Percentiles rank a stretch among this genome's conserved stretches.
phyloP scores from a whole-genome alignment of 371 early-diverging fungal genomes.

The Umbelopsis sp. region DNA sequence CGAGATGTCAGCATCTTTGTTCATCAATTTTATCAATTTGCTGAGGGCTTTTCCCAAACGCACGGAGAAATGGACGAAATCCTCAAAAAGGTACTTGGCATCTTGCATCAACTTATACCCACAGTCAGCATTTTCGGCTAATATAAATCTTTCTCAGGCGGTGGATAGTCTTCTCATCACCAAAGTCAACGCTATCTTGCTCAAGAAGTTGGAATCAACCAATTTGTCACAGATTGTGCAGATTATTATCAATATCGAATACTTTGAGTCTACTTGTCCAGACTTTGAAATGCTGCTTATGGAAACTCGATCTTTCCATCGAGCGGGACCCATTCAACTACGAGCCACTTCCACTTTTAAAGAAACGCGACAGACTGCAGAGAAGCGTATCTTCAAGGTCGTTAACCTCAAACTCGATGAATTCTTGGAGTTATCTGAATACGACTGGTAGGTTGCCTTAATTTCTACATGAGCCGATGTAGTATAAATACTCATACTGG shows the following conservation, averaged over 20 bases:
- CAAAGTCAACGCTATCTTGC: constrained; percentile 72
- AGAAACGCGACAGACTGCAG: constrained; percentile 73
- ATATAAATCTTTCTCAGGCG: constrained; percentile 44
- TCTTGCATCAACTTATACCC: not conserved
- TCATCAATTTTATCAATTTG: constrained; percentile 82
- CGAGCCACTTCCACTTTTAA: constrained; percentile 75
- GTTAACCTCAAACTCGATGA: constrained; percentile 83
- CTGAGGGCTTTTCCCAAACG: constrained; percentile 83
- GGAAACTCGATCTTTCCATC: constrained; percentile 66
- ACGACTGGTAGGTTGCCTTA: constrained; percentile 70
- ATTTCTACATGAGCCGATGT: too few species aligned
- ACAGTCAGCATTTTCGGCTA: not conserved
- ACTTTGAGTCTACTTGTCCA: constrained; percentile 73
- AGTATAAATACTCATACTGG: not conserved
- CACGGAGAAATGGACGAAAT: constrained; percentile 89
- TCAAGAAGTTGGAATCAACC: constrained; percentile 66
- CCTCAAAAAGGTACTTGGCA: constrained; percentile 65
- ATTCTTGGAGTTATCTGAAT: constrained; percentile 79
- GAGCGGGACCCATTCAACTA: constrained; percentile 63
- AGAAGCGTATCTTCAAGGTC: constrained; percentile 80
- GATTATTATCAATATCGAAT: constrained; percentile 82
- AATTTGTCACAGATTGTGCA: constrained; percentile 82
- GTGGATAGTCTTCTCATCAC: constrained; percentile 79
- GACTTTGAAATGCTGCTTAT: constrained; percentile 81
- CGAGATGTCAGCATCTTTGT: constrained; percentile 75